Conservation (phyloP, 176 grass and related monocot genomes). For the Zizania latifolia region DNA sequence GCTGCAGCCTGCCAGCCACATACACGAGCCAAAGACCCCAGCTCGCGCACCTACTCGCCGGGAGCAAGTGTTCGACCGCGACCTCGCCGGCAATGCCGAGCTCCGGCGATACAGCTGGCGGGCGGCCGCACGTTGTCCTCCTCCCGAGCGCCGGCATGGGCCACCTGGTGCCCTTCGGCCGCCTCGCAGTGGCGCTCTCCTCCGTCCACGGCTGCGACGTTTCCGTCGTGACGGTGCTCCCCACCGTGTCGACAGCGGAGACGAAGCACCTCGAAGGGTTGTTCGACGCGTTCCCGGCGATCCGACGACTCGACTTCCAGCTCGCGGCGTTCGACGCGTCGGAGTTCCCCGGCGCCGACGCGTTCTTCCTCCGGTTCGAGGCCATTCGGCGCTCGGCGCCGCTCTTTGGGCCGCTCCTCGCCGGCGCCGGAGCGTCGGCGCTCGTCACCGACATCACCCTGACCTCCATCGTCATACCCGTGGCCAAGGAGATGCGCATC, state of each 20-base stretch:
- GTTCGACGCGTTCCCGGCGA: slow-evolving; percentile 29
- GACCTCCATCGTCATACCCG: slow-evolving; percentile 27
- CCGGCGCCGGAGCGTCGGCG: slow-evolving; percentile 27
- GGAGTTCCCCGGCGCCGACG: slow-evolving; percentile 40
- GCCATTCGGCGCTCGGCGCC: slow-evolving; percentile 44
- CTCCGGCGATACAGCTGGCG: background rate
- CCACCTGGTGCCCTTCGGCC: slow-evolving; percentile 59
- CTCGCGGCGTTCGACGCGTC: slow-evolving; percentile 48
- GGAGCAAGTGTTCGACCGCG: background rate
- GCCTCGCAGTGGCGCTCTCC: slow-evolving; percentile 46
- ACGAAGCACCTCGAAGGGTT: slow-evolving; percentile 24
- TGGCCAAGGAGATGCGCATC: slow-evolving; percentile 24
- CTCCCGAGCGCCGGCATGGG: slow-evolving; percentile 80
- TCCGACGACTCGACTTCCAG: slow-evolving; percentile 41
- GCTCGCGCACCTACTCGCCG: background rate
- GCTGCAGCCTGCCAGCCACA: background rate
- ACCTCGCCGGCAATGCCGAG: background rate
- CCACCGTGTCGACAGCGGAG: slow-evolving; percentile 65
- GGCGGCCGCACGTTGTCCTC: slow-evolving; percentile 47
- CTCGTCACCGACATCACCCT: slow-evolving; percentile 50
- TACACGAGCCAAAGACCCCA: background rate
- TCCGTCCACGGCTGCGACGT: slow-evolving; percentile 42
- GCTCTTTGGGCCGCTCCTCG: slow-evolving; percentile 36
- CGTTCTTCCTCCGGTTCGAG: slow-evolving; percentile 69
- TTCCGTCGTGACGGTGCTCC: slow-evolving; percentile 37